A percentile compares a stretch with the other conserved stretches of the same genome.
phyloP scores from a whole-genome alignment of 805 yeast genomes.

The Wickerhamiella brachini region DNA sequence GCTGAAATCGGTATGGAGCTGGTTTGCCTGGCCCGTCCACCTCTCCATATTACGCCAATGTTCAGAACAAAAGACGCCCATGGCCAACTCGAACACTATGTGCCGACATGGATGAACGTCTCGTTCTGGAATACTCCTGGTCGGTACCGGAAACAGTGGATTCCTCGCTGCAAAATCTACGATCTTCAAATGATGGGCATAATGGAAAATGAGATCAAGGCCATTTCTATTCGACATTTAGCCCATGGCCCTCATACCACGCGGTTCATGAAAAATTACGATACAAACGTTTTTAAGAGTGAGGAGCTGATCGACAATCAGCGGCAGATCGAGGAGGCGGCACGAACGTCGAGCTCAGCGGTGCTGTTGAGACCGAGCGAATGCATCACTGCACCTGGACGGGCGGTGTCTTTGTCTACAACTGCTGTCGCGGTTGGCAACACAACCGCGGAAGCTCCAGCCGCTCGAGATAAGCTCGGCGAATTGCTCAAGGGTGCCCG shows the following conservation, averaged over 20 bases:
- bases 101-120: constrained; percentile 92
- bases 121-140: constrained; percentile 68
- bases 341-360: constrained; percentile 17
- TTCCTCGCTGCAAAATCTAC: constrained; percentile 88
- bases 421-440: constrained; percentile 11
- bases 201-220: constrained; percentile 76
- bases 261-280: constrained; percentile 46
- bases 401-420: constrained; percentile 17
- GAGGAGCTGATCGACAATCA: constrained; percentile 12
- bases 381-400: background rate
- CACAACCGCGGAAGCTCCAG: background rate
- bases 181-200: constrained; percentile 98
- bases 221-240: constrained; percentile 51
- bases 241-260: constrained; percentile 20
- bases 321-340: constrained; percentile 16
- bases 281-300: constrained; percentile 36
- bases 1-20: constrained; percentile 82
- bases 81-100: constrained; percentile 38
- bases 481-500: background rate
- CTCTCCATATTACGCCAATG: constrained; percentile 82
- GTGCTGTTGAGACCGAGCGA: background rate
- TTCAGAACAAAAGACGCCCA: constrained; percentile 40
- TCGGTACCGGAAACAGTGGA: constrained; percentile 43
- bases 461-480: background rate
- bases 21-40: constrained; percentile 78